Evolutionary conservation across 164 flowering plant species (phyloP).

Genomic region (Nelumbo lutea): DNA sequence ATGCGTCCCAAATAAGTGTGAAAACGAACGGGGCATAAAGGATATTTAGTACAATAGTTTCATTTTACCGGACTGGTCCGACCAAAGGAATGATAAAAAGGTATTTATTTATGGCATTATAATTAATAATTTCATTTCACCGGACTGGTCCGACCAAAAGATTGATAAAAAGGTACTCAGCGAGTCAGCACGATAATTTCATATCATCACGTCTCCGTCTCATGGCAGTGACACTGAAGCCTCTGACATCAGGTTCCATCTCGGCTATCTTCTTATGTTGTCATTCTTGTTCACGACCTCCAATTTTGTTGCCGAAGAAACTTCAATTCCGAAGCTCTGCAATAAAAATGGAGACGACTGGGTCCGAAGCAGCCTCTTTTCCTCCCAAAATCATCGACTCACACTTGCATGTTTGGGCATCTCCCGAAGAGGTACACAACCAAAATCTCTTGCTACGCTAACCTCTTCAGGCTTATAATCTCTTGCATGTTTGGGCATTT

Average conservation of each 20-base stretch:
- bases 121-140: no score
- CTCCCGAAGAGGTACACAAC: constrained; percentile 66
- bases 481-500: background rate
- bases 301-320: background rate
- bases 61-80: no score
- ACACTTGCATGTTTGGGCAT: constrained; percentile 89
- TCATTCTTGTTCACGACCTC: background rate
- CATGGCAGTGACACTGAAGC: constrained; percentile 14
- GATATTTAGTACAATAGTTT: no score
- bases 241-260: constrained; percentile 3
- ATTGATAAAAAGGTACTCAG: no score
- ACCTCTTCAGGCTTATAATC: background rate
- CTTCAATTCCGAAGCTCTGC: constrained; percentile 12
- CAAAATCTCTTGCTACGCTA: background rate
- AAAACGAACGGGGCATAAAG: no score
- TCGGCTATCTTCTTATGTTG: background rate
- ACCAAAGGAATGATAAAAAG: no score
- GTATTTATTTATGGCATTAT: no score
- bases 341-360: constrained; percentile 23
- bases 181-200: background rate
- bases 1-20: no score
- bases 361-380: constrained; percentile 6
- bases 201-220: no score
- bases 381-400: constrained; percentile 59
- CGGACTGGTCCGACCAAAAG: no score